Conservation (phyloP, 495 filamentous ascomycete genomes). For the Penicillium waksmanii region DNA sequence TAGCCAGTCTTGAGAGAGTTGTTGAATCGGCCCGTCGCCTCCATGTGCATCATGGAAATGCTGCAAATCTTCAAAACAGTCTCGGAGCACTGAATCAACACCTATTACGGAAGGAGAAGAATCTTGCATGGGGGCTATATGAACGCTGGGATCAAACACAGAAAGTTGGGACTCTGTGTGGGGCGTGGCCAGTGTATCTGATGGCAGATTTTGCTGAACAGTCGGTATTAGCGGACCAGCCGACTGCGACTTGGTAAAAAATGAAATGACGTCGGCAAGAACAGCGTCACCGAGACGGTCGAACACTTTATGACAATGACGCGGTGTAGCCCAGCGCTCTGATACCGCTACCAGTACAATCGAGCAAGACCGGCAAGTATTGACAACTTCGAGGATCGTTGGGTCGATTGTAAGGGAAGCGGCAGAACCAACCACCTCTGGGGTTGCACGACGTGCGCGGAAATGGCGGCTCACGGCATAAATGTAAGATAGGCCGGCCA, state of each 20-base stretch:
- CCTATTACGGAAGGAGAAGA: conserved; percentile 11
- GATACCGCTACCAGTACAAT: conserved; percentile 32
- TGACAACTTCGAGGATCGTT: conserved; percentile 30
- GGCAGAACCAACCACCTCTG: background rate
- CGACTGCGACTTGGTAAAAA: conserved; percentile 16
- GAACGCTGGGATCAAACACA: background rate
- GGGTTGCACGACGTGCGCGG: conserved; percentile 11
- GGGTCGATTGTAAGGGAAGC: conserved; percentile 17
- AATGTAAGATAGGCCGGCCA: conserved; percentile 31
- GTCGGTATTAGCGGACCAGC: background rate
- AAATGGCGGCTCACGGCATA: conserved; percentile 31
- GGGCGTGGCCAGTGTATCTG: background rate
- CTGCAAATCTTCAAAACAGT: conserved; percentile 29
- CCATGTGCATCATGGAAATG: conserved; percentile 14
- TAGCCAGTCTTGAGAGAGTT: conserved; percentile 31
- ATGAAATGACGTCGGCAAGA: conserved; percentile 26
- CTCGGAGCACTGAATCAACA: conserved; percentile 25
- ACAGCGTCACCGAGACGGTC: conserved; percentile 33
- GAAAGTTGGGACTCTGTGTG: background rate
- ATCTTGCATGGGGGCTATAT: conserved; percentile 4
- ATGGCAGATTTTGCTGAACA: background rate
- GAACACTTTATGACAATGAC: conserved; percentile 32
- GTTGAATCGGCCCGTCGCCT: conserved; percentile 25
- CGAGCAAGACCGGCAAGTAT: conserved; percentile 29
- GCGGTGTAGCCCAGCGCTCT: conserved; percentile 25